Percentiles rank a stretch among this genome's conserved stretches.
phyloP scores from a whole-genome alignment of 495 filamentous ascomycete genomes.

The Annulohypoxylon maeteangense region DNA sequence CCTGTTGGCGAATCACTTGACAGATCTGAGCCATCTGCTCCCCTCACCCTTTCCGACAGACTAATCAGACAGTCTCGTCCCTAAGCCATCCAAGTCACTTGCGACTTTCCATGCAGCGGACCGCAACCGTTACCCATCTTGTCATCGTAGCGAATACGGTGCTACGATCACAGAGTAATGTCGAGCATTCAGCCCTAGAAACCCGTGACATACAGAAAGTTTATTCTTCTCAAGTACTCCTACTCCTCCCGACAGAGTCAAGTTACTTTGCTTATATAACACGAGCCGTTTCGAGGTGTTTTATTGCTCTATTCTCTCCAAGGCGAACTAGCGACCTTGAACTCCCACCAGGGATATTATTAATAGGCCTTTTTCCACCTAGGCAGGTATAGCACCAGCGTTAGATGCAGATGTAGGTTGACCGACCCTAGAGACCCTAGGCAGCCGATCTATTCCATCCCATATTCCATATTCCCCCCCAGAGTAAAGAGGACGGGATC shows the following conservation, averaged over 20 bases:
- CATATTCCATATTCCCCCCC: slow-evolving; percentile 3
- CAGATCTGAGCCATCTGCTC: slow-evolving; percentile 26
- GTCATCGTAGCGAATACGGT: slow-evolving; percentile 29
- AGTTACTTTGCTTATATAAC: slow-evolving; percentile 21
- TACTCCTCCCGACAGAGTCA: background rate
- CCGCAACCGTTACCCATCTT: slow-evolving; percentile 15
- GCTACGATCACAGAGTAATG: slow-evolving; percentile 22
- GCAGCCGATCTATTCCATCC: slow-evolving; percentile 38
- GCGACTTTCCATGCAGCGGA: slow-evolving; percentile 34
- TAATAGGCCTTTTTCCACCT: slow-evolving; percentile 31
- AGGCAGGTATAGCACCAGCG: slow-evolving; percentile 33
- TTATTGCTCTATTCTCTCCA: slow-evolving; percentile 19
- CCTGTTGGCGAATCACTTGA: slow-evolving; percentile 41
- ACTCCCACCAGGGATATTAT: slow-evolving; percentile 10
- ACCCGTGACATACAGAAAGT: slow-evolving; percentile 29
- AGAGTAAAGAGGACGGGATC: slow-evolving; percentile 43
- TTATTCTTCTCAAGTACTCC: slow-evolving; percentile 19
- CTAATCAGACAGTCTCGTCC: slow-evolving; percentile 32
- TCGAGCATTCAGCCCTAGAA: slow-evolving; percentile 42
- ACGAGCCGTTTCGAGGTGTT: slow-evolving; percentile 8
- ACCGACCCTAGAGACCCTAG: slow-evolving; percentile 42
- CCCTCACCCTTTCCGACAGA: slow-evolving; percentile 15
- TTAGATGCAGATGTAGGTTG: slow-evolving; percentile 21
- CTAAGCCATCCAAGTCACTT: slow-evolving; percentile 20
- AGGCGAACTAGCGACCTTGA: background rate